Evolutionary conservation across 1,284 basidiomycete genomes (phyloP), one percentile per base, ranked within the genome.

Genomic region (Sphaerobolus stellatus): DNA sequence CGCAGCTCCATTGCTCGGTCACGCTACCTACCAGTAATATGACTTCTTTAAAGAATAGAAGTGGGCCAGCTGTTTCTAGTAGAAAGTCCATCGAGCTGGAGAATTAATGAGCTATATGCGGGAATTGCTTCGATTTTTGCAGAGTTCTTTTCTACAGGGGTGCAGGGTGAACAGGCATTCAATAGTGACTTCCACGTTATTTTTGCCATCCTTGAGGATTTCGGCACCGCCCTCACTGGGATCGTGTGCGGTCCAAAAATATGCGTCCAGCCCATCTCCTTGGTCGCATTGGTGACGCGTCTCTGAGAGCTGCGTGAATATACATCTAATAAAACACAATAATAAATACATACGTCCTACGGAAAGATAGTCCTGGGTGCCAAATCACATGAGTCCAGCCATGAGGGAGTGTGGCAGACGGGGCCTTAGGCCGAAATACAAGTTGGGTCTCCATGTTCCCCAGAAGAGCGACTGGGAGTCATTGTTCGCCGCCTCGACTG

Each of bases 311-410:
- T 13, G 28, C 8, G 24, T 18, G 45, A 25, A 28, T 48, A 31
- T 16, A 18, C 5, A 28, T 22, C 16, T 33, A 18, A 28, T 11
- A 2, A 36, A 16, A 11, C 14, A 33, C 41, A 27, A 44, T n/a
- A n/a, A n/a, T n/a, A n/a, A n/a, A n/a, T 40, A 30, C 13, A 25
- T 30, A 18, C 16, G 18, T 75, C 86, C 66, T 60, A 88, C 88
- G 78, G 88, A 85, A 65, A 84, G 75, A 66, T 83, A 94, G 69
- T 94, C 81, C 45, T 90, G 84, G 4, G 88, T 85, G 24, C 92
- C 90, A 69, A 90, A 91, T 94, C 94, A 98, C 69, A 95, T 83
- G 38, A 98, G 80, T 33, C 94, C 95, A 3, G 90, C 91, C 84
- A 95, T 82, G 27, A 97, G 78, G 13, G 92, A 93, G 62, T 92